A percentile compares a stretch with the other conserved stretches of the same genome.
These are phyloP conservation scores for Neurospora tetraspora DNA, from an alignment of 495 filamentous ascomycete species.

Conservation along the genomic window DNA sequence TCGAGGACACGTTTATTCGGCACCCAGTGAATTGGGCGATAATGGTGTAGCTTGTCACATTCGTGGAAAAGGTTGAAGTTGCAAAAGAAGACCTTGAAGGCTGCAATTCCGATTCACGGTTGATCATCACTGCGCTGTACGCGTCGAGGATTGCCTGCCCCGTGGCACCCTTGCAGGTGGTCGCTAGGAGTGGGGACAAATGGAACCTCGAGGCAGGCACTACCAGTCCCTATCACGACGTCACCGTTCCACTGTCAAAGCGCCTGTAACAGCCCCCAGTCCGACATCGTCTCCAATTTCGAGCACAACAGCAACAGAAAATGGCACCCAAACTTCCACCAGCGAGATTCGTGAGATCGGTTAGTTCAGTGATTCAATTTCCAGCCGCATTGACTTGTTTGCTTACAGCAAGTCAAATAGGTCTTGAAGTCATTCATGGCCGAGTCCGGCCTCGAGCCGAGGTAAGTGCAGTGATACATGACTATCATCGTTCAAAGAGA, in stretches of 20 bases:
- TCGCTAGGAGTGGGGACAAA: background rate
- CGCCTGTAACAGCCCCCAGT: background rate
- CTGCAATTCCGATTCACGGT: background rate
- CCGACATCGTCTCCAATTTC: background rate
- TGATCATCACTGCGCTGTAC: background rate
- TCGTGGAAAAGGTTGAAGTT: background rate
- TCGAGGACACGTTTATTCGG: background rate
- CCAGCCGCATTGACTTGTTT: background rate
- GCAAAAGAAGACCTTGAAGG: background rate
- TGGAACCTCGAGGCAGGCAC: background rate
- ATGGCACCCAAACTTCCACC: constrained; percentile 27
- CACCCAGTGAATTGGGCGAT: background rate
- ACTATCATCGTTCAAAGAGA: background rate
- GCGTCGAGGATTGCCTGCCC: background rate
- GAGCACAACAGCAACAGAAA: background rate
- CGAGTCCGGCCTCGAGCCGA: constrained; percentile 78
- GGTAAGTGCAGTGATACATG: constrained; percentile 48
- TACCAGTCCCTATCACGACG: background rate
- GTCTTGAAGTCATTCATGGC: constrained; percentile 75
- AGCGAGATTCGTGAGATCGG: constrained; percentile 30
- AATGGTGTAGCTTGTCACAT: background rate
- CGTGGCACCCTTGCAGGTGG: background rate
- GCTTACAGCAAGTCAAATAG: constrained; percentile 27
- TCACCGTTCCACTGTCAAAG: too few species aligned
- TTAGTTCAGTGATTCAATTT: constrained; percentile 8